Base-by-base conservation (phyloP, 441 rosid species). In the Croton setiger region DNA sequence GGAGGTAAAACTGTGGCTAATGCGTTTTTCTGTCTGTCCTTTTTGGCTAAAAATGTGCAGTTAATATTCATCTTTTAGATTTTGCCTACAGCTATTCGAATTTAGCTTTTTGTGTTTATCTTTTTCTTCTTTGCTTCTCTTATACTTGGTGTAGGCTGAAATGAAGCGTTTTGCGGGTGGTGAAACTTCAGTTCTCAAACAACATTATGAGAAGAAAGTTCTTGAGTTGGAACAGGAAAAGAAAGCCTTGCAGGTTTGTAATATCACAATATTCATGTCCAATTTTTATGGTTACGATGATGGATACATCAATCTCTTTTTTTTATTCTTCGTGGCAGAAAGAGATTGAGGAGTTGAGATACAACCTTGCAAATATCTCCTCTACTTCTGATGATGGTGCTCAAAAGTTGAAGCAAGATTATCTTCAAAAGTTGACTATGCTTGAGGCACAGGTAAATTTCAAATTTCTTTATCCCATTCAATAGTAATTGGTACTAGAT, bases 141-240 rank as follows among this genome's bases (percentile, higher is more conserved):
- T 74, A 71, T 27, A 31, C 60, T 59, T 73, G 31, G 75, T 81
- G 77, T 77, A 95, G 99, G 98, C 95, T 80, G 98, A 92, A 84
- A 92, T 95, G 98, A 90, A 91, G 82, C 84, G 79, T 33, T 87
- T 85, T 75, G 39, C 90, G 52, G 77, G 73, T 83, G 78, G 56
- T 73, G 98, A 94, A 66, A 86, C 93, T 73, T 91, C 96, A 66
- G 89, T 89, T 82, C 85, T 95, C 68, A 92, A 86, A 80, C 95
- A 89, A 82, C 99, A 95, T 77, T 95, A 87, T 62, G 99, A 92
- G 83, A 95, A 89, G 82, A 95, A 95, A 81, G 89, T 92, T 57
- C 82, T 79, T 11, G 98, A 95, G 58, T 77, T 92, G 81, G 99
- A 95, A 77, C 88, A 88, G 20, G 96, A 92, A 75, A 95, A 95